Evolutionary conservation across 208 protist genomes (phyloP), one percentile per base, ranked within the genome.

Genomic region (Lotmaria passim): DNA sequence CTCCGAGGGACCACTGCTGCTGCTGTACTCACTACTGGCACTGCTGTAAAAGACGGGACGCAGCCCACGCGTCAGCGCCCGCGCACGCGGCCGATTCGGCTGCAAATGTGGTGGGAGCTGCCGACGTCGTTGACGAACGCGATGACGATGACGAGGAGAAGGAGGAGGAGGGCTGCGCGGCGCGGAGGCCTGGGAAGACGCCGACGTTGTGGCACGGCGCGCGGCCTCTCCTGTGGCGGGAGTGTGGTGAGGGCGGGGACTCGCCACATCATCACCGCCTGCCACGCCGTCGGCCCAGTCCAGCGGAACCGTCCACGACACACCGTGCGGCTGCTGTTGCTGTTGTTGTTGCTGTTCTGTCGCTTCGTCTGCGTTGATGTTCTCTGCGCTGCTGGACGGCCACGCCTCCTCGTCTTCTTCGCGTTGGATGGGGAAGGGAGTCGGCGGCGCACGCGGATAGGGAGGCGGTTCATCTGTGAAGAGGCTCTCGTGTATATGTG

Each of bases 301-400:
- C 14, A 75, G 60, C 17, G 69, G 69, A 2, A 75, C 34, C 14
- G 69, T 75, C 69, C 69, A 75, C 69, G 69, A 61, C 33, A 56
- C 34, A 2, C 48, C 60, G 8, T 50, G 60, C 34, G 28, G 50
- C 59, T 26, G 34, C 46, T 36, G 56, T 0, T 63, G 43, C 41
- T 31, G 47, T 34, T 43, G 44, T 30, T 55, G 46, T 3, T 28
- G 31, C n/a, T 15, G 48, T n/a, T n/a, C n/a, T n/a, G n/a, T n/a
- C n/a, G n/a, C n/a, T n/a, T n/a, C n/a, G n/a, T n/a, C 26, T 6
- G 26, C 38, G 8, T 33, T 10, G 46, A 36, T 2, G 34, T 24
- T 17, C 6, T 26, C 7, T 11, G 4, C 57, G 17, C 41, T 19
- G n/a, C n/a, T 17, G 10, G 11, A 19, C 14, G 36, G 24, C 19